Evolutionary conservation across 257 asterid species (phyloP).

Genomic region (Cordia subcordata): DNA sequence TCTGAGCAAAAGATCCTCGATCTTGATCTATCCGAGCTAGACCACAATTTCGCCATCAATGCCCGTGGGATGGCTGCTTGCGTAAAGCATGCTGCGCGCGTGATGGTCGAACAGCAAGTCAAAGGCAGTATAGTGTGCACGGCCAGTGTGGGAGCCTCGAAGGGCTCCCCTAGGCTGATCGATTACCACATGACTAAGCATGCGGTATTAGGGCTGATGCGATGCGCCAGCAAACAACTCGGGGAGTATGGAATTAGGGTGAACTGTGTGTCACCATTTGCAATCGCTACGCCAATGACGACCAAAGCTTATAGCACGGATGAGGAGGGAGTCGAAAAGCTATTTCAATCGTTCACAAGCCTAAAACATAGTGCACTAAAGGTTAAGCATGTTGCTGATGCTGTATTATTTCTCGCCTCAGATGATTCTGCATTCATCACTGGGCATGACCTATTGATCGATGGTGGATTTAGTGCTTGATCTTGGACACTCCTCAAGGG

Average conservation of each 20-base stretch:
- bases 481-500: too few species aligned
- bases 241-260: conserved; percentile 39
- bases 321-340: conserved; percentile 13
- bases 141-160: conserved; percentile 21
- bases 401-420: conserved; percentile 19
- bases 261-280: conserved; percentile 34
- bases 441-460: conserved; percentile 15
- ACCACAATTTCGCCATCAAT: conserved; percentile 23
- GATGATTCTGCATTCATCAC: conserved; percentile 11
- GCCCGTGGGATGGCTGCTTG: conserved; percentile 29
- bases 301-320: neutral
- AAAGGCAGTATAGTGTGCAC: conserved; percentile 23
- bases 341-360: conserved; percentile 14
- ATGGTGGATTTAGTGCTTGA: conserved; percentile 15
- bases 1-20: conserved; percentile 1
- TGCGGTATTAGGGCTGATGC: conserved; percentile 34
- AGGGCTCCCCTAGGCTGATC: conserved; percentile 3
- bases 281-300: conserved; percentile 22
- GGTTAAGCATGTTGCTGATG: conserved; percentile 16
- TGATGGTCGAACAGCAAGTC: conserved; percentile 18
- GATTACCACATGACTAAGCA: conserved; percentile 45
- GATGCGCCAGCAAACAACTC: conserved; percentile 29
- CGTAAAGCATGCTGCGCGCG: conserved; percentile 30
- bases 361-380: conserved; percentile 23
- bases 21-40: conserved; percentile 6